Base-by-base conservation (phyloP, 495 filamentous ascomycete species). In the Cercophora scortea region DNA sequence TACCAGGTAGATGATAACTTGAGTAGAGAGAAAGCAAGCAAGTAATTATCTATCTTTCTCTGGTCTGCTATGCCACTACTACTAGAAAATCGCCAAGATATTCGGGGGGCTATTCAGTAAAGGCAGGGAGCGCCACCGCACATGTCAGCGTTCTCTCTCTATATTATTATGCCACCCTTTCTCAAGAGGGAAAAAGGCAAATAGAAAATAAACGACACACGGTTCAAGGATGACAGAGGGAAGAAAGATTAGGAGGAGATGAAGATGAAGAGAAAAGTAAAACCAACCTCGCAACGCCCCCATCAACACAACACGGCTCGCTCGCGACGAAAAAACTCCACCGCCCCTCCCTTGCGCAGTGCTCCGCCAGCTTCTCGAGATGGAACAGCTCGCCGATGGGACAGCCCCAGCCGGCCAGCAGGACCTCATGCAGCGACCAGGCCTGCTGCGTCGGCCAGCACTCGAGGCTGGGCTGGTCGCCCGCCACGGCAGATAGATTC, bases 401-500 rank as follows among this genome's bases (percentile, higher is more conserved):
- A 43, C 66, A 69, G 0, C 75, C 73, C 75, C 74, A 78, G 8
- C 75, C 74, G 1, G 71, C 56, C 10, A 78, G 63, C 36, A 77
- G 61, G 5, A 73, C 61, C 58, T 76, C 71, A 54, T 78, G 75
- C 34, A 78, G 50, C 1, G 58, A 48, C 52, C 55, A 61, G 16
- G 42, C 25, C 8, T 57, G 18, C 1, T 44, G 49, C 3, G 64
- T 49, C 8, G 72, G 73, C 62, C 66, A 70, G 40, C 58, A 58
- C 53, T 81, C 78, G 50, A 80, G 74, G 0, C 70, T 68, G 13
- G 77, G 75, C 54, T 73, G 69, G 61, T 81, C 78, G 16, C 78
- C 78, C 3, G 71, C 77, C 8, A 79, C 75, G 17, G 78, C 78
- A 6, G 71, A 52, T 54, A 80, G 79, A 51, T 68, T 54, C 15